These are phyloP conservation scores for Lentinus tigrinus DNA, from an alignment of 768 basidiomycete species.

Conservation along the genomic window DNA sequence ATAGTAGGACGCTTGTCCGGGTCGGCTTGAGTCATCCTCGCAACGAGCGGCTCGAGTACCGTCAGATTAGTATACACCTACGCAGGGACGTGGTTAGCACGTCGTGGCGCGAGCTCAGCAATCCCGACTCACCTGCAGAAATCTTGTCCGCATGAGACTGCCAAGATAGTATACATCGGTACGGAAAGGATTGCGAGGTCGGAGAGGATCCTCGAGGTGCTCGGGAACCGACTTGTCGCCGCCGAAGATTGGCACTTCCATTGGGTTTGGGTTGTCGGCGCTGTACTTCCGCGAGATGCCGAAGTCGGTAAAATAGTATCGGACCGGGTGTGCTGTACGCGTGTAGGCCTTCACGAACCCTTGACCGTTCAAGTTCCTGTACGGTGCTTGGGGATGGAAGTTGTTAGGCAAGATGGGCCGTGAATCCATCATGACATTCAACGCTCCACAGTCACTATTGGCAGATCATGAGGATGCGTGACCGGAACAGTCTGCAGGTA, in stretches of 20 bases:
- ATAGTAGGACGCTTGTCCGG: conserved; percentile 26
- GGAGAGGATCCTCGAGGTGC: conserved; percentile 6
- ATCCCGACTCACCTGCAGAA: neutral
- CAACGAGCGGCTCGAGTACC: conserved; percentile 25
- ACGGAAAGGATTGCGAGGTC: conserved; percentile 22
- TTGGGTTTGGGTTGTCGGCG: conserved; percentile 23
- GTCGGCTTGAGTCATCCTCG: conserved; percentile 23
- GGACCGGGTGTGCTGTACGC: conserved; percentile 24
- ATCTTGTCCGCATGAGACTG: conserved; percentile 6
- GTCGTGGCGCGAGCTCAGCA: too few species aligned
- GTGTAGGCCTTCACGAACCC: conserved; percentile 8
- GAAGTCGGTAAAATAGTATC: conserved; percentile 30
- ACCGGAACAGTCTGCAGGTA: neutral
- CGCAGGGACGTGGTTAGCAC: neutral
- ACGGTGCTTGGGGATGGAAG: conserved; percentile 12
- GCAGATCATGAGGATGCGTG: neutral
- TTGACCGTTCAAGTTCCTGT: neutral
- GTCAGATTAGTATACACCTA: conserved; percentile 16
- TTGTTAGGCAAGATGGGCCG: conserved; percentile 15
- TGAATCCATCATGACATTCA: conserved; percentile 24
- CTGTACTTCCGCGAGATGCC: conserved; percentile 24
- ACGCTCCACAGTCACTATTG: too few species aligned
- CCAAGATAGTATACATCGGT: conserved; percentile 23
- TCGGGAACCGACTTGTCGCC: conserved; percentile 24
- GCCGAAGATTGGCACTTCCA: conserved; percentile 17